A percentile compares a stretch with the other conserved stretches of the same genome.
Conservation (phyloP, 768 basidiomycete genomes). For the Sutorius australiensis region DNA sequence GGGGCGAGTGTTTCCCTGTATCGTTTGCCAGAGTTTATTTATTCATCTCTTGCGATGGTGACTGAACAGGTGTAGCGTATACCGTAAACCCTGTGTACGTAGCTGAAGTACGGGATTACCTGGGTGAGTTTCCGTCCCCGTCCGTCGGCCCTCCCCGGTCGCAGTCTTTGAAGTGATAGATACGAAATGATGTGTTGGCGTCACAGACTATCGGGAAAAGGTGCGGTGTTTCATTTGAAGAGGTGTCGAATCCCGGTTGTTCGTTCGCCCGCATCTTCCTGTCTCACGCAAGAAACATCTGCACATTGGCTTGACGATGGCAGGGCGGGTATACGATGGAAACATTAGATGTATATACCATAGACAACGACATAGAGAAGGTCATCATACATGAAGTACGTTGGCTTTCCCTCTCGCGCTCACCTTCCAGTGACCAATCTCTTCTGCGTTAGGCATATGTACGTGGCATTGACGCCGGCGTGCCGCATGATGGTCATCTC, state of each 20-base stretch:
- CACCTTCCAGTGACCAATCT: not conserved
- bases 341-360: slow-evolving; percentile 65
- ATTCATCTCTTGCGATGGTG: not conserved
- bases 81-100: slow-evolving; percentile 78
- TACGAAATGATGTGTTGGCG: not conserved
- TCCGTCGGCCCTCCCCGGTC: not conserved
- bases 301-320: not conserved
- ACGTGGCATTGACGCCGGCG: slow-evolving; percentile 17
- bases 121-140: slow-evolving; percentile 50
- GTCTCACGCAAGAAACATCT: not conserved
- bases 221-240: slow-evolving; percentile 32
- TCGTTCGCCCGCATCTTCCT: not conserved
- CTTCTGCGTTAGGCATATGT: slow-evolving; percentile 47
- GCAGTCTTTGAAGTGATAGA: not conserved
- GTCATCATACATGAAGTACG: slow-evolving; percentile 53
- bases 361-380: slow-evolving; percentile 47
- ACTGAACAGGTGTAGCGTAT: slow-evolving; percentile 66
- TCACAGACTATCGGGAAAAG: slow-evolving; percentile 80
- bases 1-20: slow-evolving; percentile 51
- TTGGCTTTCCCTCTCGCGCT: not conserved
- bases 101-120: slow-evolving; percentile 74
- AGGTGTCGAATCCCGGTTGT: not conserved
- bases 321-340: slow-evolving; percentile 92
- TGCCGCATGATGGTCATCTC: not conserved
- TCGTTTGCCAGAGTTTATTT: no score